Evolutionary conservation across 169 alveolate genomes (phyloP), one percentile per base, ranked within the genome.

Genomic region (Babesia gibsoni): DNA sequence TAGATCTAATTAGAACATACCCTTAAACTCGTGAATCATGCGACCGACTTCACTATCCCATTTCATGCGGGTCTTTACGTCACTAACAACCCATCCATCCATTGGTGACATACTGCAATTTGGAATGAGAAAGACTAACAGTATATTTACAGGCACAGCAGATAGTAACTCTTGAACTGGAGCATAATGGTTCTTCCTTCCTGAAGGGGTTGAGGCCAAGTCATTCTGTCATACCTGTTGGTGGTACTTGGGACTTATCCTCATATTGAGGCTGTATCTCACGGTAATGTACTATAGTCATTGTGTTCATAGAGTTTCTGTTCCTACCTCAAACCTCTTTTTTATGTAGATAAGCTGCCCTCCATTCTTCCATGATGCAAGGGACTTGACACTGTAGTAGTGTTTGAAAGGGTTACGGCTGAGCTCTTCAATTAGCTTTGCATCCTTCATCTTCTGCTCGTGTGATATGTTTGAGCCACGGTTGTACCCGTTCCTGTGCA

Each of bases 291-390:
- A 58, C 82, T 69, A 23, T 9, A 10, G 29, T 25, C 4, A 18
- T 69, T 12, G 52, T 1, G 29, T 6, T 0, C 14, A 5, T 0
- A 2, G n/a, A n/a, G n/a, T 25, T 14, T n/a, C 2, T 1, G 30
- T 36, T n/a, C 35, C 2, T 18, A 67, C 79, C 43, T 20, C 27
- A 39, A 52, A 67, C 14, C 58, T 27, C 20, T 56, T 69, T 29
- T 69, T 58, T 25, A 69, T 52, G 30, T 36, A 58, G 3, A 69
- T 50, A 10, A 69, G 12, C 36, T 57, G 79, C 23, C 72, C 69
- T 32, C 72, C 72, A 23, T 57, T 45, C 49, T 53, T 69, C 82
- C 82, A 69, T n/a, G 61, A 27, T 16, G 82, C 67, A 20, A 69
- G 64, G 10, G 82, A 69, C 45, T 53, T 58, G 7, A 69, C 39